Evolutionary conservation across 2,329 filamentous ascomycete genomes (phyloP).

Genomic region (Aspergillus sp.): DNA sequence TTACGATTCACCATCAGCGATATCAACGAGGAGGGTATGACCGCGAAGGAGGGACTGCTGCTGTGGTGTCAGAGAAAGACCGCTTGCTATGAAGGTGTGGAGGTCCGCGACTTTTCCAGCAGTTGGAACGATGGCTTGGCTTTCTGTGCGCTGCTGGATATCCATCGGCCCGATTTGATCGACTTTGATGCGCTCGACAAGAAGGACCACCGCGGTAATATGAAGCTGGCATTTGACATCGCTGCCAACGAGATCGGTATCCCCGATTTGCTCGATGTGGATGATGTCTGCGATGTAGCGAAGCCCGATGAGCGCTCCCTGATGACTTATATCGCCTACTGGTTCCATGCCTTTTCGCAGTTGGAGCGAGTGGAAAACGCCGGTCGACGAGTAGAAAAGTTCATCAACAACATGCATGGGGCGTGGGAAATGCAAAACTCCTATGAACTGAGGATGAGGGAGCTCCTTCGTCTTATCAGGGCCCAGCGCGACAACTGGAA

Average conservation of each 20-base stretch:
- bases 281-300: conserved; percentile 94
- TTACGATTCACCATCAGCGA: conserved; percentile 96
- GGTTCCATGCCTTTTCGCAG: conserved; percentile 99
- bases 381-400: conserved; percentile 93
- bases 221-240: conserved; percentile 96
- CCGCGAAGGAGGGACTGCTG: conserved; percentile 89
- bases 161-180: conserved; percentile 93
- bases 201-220: conserved; percentile 88
- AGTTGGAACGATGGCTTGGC: conserved; percentile 98
- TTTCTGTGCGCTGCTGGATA: conserved; percentile 93
- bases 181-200: conserved; percentile 96
- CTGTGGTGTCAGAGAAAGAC: conserved; percentile 99
- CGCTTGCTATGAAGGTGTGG: conserved; percentile 94
- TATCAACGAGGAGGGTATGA: conserved; percentile 97
- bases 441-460: conserved; percentile 86
- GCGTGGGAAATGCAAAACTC: conserved; percentile 99
- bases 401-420: conserved; percentile 97
- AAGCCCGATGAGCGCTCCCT: conserved; percentile 94
- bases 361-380: conserved; percentile 99
- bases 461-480: conserved; percentile 69
- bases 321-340: conserved; percentile 99
- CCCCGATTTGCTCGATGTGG: conserved; percentile 88
- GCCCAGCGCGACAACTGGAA: conserved; percentile 73
- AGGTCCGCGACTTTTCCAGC: conserved; percentile 87
- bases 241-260: conserved; percentile 96